Base-by-base conservation (phyloP, 1,284 basidiomycete species). In the Boletus mariae region DNA sequence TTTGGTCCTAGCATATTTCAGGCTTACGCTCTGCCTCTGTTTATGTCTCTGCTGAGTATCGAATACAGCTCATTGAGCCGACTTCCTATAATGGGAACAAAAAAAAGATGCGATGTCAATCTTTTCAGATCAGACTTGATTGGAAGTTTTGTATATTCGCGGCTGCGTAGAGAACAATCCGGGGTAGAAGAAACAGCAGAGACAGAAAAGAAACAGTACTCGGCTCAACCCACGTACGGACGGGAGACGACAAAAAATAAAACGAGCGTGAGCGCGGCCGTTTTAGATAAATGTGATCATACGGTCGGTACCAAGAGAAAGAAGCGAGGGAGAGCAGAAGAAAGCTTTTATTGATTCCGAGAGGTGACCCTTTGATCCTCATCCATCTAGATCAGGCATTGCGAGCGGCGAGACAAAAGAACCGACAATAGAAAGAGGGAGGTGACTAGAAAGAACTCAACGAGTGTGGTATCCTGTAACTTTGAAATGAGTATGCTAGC, bases 381-480 rank as follows among this genome's bases (percentile, higher is more conserved):
- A 35, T 55, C 42, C 47, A 37, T 17, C n/a, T 37, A 37, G 35
- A 37, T 37, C 35, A 17, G 17, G 35, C n/a, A n/a, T n/a, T 40
- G 45, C 26, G 13, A 47, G 31, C 26, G 17, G n/a, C 20, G 29
- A 41, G 26, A 25, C 5, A 37, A 23, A 40, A 23, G 31, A 28
- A 23, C 44, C n/a, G 4, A 8, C n/a, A 46, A 15, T 4, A n/a
- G 12, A 31, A 31, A 31, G 10, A 31, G 11, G 11, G 31, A 31
- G 20, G 20, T 8, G 7, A n/a, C 5, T 25, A 25, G n/a, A 28
- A 42, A 20, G 17, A 48, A 25, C 32, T 12, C 26, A 65, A 59
- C 20, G 64, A 63, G 38, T 43, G 61, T 61, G 63, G 54, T 61
- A 63, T 61, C 51, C 49, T 58, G 50, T n/a, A 29, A 34, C 45